Evolutionary conservation across 257 asterid genomes (phyloP), one percentile per base, ranked within the genome.

Genomic region (Solanum ossicruentum): DNA sequence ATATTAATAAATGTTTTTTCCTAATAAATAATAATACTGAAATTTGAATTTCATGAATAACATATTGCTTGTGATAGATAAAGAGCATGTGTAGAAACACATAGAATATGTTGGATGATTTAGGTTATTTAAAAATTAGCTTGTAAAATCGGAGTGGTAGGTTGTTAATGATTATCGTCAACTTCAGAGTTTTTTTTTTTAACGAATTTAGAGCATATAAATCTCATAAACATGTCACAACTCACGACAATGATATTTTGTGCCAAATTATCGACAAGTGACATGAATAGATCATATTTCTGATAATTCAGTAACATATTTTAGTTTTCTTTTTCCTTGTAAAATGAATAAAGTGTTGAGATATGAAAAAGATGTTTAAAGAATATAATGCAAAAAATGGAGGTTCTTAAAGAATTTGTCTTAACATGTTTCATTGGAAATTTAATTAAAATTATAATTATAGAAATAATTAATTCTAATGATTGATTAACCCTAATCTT

Each of bases 371-470:
- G 41, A 1, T 39, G 56, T 23, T 45, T 72, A 60, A 45, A n/a
- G 57, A n/a, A 73, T 47, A 47, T 51, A 9, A 77, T 45, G 12
- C 0, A 36, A 84, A 86, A 67, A 57, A 47, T 54, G 36, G 1
- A 60, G 91, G 26, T 60, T 56, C 1, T 51, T 49, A 52, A 1
- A 80, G 88, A 81, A 28, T 1, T 52, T 75, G 49, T 18, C 88
- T 39, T 41, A 12, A 81, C 66, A 72, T 26, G 45, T 84, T 43
- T 9, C 17, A 78, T 54, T 93, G 90, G 89, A 93, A 93, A 52
- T 87, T 85, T 93, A 36, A 36, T 36, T 36, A 36, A 0, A 36
- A 36, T 36, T 3, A 36, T 4, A 36, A 36, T 36, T 3, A 36
- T 36, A 36, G 6, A 4, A 36, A 36, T 36, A 36, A 5, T 36